Conservation (phyloP, 345 rosid species). For the Brassica rapa region DNA sequence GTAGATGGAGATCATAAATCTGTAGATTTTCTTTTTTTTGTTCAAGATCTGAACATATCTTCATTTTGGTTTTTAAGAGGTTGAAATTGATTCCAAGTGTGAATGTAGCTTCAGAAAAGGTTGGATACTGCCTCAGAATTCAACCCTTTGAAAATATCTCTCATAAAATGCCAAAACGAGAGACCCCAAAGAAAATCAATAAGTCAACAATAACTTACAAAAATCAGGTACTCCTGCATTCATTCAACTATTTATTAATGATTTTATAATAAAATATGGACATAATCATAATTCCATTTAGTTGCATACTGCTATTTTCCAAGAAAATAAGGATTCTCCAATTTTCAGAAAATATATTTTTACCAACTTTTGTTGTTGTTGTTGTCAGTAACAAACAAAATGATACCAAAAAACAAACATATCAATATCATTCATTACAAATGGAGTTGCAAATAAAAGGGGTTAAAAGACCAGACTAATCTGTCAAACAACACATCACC, state of each 20-base stretch:
- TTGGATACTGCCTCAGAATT: slow-evolving; percentile 1
- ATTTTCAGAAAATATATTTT: not conserved
- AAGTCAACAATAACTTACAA: not conserved
- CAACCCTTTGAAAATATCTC: slow-evolving; percentile 18
- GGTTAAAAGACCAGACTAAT: slow-evolving; percentile 13
- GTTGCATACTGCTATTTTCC: not conserved
- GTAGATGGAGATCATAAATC: not conserved
- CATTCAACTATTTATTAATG: not conserved
- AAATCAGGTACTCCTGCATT: not conserved
- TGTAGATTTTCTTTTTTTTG: not conserved
- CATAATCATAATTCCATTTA: not conserved
- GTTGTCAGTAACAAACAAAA: slow-evolving; percentile 1
- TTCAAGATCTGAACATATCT: not conserved
- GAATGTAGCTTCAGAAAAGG: slow-evolving; percentile 9
- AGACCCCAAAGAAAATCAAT: not conserved
- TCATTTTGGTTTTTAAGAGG: not conserved
- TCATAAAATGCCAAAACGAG: not conserved
- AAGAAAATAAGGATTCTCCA: not conserved
- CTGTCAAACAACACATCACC: slow-evolving; percentile 1
- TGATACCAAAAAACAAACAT: slow-evolving; percentile 14
- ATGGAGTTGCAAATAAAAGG: slow-evolving; percentile 23
- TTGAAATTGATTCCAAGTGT: slow-evolving; percentile 17
- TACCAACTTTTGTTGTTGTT: not conserved
- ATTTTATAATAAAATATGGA: not conserved
- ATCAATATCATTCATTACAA: slow-evolving; percentile 29